phyloP scores from a whole-genome alignment of 257 asterid species.

The Ajuga chamaepitys region DNA sequence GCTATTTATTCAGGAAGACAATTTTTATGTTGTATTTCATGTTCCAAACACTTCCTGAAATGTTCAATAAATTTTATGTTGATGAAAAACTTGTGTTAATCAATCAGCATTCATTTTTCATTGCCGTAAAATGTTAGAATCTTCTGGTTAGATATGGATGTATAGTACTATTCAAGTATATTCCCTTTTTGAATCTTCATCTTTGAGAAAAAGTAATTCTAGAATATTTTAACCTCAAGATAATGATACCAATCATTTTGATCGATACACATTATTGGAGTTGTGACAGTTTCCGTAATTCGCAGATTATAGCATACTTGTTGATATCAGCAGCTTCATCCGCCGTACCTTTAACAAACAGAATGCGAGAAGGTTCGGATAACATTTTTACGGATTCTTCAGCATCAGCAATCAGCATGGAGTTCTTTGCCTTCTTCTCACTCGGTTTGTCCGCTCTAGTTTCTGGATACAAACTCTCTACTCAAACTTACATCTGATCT shows the following conservation, averaged over 20 bases:
- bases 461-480: slow-evolving; percentile 81
- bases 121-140: background rate
- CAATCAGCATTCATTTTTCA: background rate
- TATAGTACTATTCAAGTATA: no score
- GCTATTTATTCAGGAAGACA: no score
- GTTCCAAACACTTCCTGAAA: no score
- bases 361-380: slow-evolving; percentile 65
- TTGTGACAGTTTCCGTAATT: background rate
- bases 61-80: no score
- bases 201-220: background rate
- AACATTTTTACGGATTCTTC: slow-evolving; percentile 89
- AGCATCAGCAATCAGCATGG: slow-evolving; percentile 79
- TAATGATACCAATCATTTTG: background rate
- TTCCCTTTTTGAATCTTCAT: background rate
- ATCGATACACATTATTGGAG: background rate
- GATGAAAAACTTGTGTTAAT: background rate
- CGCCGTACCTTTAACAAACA: slow-evolving; percentile 80
- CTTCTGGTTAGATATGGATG: background rate
- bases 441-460: slow-evolving; percentile 64
- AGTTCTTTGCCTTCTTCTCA: slow-evolving; percentile 68
- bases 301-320: slow-evolving; percentile 72
- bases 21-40: no score
- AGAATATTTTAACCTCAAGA: background rate
- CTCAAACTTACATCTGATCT: slow-evolving; percentile 60
- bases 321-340: slow-evolving; percentile 85